Percentiles rank a stretch among this genome's conserved stretches.
These are phyloP conservation scores for Lactifluus pinguis DNA, from an alignment of 768 basidiomycete species.

Conservation along the genomic window DNA sequence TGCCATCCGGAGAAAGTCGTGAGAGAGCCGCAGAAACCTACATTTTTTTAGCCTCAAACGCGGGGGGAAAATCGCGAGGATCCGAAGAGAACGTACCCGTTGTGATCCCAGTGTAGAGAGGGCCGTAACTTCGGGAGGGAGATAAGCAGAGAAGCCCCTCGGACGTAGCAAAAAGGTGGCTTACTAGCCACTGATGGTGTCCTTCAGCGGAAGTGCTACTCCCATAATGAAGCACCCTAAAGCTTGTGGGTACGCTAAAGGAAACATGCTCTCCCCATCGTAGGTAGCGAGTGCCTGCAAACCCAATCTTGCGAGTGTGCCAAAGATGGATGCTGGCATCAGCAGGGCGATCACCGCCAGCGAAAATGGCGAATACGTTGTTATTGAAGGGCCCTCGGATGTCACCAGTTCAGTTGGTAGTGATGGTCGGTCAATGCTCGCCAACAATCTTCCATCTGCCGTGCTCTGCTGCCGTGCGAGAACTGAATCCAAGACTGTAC, in stretches of 20 bases:
- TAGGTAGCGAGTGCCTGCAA: conserved; percentile 66
- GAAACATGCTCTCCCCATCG: conserved; percentile 66
- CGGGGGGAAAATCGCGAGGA: neutral
- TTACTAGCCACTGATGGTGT: conserved; percentile 67
- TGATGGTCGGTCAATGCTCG: conserved; percentile 35
- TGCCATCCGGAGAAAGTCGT: conserved; percentile 98
- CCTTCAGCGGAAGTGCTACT: conserved; percentile 57
- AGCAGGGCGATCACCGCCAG: conserved; percentile 60
- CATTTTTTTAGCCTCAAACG: neutral
- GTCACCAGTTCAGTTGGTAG: conserved; percentile 30
- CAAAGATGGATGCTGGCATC: conserved; percentile 75
- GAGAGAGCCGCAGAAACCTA: conserved; percentile 90
- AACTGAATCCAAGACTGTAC: neutral
- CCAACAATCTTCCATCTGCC: conserved; percentile 31
- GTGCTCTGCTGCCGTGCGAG: conserved; percentile 5
- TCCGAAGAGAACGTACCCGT: conserved; percentile 46
- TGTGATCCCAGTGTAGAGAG: conserved; percentile 79
- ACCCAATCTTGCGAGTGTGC: conserved; percentile 77
- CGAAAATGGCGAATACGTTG: conserved; percentile 45
- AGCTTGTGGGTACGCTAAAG: conserved; percentile 78
- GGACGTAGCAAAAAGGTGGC: conserved; percentile 25
- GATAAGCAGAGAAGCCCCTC: neutral
- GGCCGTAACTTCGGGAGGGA: conserved; percentile 58
- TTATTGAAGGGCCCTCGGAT: conserved; percentile 24
- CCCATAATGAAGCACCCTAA: conserved; percentile 93